Conservation (phyloP, 176 grass and related monocot genomes). For the Paspalum notatum region DNA sequence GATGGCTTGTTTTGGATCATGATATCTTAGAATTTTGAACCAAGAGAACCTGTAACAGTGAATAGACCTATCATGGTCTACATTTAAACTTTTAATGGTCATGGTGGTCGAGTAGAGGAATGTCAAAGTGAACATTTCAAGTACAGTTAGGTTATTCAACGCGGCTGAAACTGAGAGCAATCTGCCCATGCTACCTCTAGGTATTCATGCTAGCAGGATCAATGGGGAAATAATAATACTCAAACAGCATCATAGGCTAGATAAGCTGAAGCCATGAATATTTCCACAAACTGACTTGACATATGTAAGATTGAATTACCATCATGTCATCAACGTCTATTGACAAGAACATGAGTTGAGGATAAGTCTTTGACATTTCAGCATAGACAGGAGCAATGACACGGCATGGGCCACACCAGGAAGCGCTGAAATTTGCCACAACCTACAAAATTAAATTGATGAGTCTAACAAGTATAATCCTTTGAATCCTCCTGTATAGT, state of each 20-base stretch:
- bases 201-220: background rate
- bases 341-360: slow-evolving; percentile 79
- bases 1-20: background rate
- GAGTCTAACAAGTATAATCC: slow-evolving; percentile 1
- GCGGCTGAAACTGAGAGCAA: background rate
- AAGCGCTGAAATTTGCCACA: slow-evolving; percentile 83
- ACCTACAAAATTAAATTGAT: slow-evolving; percentile 49
- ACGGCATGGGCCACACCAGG: slow-evolving; percentile 81
- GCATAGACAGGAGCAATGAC: slow-evolving; percentile 72
- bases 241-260: background rate
- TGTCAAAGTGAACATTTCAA: background rate
- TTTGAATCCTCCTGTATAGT: background rate
- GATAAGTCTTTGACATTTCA: slow-evolving; percentile 79
- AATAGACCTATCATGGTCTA: background rate
- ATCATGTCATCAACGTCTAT: slow-evolving; percentile 77
- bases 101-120: slow-evolving; percentile 22
- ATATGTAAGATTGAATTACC: slow-evolving; percentile 44
- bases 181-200: background rate
- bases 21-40: background rate
- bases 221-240: background rate
- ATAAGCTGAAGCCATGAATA: background rate
- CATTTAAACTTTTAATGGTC: background rate
- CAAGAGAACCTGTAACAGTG: background rate
- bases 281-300: background rate
- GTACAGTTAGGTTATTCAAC: background rate